Evolutionary conservation across 306 rosid genomes (phyloP).

Genomic region (Luffa acutangula): DNA sequence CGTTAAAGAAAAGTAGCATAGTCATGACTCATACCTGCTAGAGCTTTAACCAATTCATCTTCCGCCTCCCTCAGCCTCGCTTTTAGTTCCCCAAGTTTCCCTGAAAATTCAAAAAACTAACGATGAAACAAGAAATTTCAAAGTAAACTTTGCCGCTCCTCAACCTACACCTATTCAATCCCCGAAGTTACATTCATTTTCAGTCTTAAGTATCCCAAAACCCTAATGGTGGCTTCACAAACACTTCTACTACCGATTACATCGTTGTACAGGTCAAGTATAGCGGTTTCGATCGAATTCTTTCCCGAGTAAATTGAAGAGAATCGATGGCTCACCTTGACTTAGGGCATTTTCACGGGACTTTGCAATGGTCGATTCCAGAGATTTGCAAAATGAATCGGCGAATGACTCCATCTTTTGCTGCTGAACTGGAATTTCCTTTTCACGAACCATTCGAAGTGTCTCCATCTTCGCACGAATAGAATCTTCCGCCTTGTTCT

Average conservation of each 20-base stretch:
- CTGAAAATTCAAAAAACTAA: constrained; percentile 20
- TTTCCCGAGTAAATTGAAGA: neutral
- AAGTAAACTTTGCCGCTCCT: neutral
- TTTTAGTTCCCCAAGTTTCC: constrained; percentile 37
- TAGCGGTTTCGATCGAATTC: neutral
- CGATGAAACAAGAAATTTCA: neutral
- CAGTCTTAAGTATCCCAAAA: constrained; percentile 1
- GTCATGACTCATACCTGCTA: constrained; percentile 42
- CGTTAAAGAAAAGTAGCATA: neutral
- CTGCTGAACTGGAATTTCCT: constrained; percentile 25
- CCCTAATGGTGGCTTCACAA: constrained; percentile 21
- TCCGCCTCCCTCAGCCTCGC: constrained; percentile 56
- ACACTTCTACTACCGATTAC: neutral
- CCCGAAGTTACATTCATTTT: neutral
- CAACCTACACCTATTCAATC: neutral
- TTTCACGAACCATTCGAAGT: constrained; percentile 29
- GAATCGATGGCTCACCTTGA: constrained; percentile 32
- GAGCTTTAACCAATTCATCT: constrained; percentile 72
- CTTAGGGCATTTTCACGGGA: constrained; percentile 28
- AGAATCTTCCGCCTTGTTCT: constrained; percentile 16
- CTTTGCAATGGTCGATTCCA: constrained; percentile 25
- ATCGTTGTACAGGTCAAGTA: neutral
- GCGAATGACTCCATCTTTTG: constrained; percentile 24
- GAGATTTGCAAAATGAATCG: constrained; percentile 24
- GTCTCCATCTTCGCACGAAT: constrained; percentile 31